Conservation (phyloP, 2,329 filamentous ascomycete species). For the Aspergillus viridinutans region DNA sequence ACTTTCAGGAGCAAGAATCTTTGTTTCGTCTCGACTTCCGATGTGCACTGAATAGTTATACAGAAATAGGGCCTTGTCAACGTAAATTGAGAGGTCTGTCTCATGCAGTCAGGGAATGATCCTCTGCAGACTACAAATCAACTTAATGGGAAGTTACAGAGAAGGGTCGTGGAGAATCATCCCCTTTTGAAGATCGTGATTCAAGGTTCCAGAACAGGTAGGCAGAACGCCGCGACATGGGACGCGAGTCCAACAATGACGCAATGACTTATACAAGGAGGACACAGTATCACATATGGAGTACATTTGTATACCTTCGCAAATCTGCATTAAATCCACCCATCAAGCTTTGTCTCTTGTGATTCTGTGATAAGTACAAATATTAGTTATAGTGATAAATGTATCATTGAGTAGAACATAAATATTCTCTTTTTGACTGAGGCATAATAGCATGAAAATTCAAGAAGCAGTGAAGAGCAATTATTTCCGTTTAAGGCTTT, state of each 20-base stretch:
- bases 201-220: slow-evolving; percentile 19
- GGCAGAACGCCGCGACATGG: slow-evolving; percentile 23
- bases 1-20: background rate
- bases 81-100: background rate
- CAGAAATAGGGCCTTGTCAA: background rate
- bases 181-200: slow-evolving; percentile 12
- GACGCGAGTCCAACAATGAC: slow-evolving; percentile 31
- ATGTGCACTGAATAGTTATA: background rate
- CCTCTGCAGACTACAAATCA: background rate
- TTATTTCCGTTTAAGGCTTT: slow-evolving; percentile 6
- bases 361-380: background rate
- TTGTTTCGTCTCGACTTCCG: slow-evolving; percentile 1
- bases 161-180: slow-evolving; percentile 7
- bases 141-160: background rate
- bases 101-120: background rate
- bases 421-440: background rate
- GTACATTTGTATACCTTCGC: background rate
- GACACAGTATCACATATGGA: slow-evolving; percentile 3
- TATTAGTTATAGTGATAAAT: background rate
- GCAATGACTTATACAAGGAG: slow-evolving; percentile 16
- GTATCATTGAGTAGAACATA: background rate
- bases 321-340: slow-evolving; percentile 1
- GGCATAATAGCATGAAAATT: background rate
- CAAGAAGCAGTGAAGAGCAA: background rate
- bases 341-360: slow-evolving; percentile 1